Evolutionary conservation across 192 early-diverging fungal genomes (phyloP).

Genomic region (Linnemannia hyalina): DNA sequence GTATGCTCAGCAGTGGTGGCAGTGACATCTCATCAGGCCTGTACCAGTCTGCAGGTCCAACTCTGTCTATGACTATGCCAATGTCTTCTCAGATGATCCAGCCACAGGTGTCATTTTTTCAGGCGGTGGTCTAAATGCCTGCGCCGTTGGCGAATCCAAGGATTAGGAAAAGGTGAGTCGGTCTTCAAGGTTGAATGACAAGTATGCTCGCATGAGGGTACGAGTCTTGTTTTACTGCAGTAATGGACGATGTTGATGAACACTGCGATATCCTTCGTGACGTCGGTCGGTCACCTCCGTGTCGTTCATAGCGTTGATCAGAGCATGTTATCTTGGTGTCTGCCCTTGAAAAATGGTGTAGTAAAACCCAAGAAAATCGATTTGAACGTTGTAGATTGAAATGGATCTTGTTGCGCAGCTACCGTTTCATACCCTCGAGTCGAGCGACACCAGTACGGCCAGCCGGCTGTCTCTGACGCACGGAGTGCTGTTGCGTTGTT

Average conservation of each 20-base stretch:
- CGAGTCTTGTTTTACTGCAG: neutral
- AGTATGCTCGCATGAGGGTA: slow-evolving; percentile 19
- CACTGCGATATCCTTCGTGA: too few species aligned
- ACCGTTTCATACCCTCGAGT: neutral
- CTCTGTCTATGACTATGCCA: too few species aligned
- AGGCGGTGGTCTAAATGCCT: slow-evolving; percentile 1
- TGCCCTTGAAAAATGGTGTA: too few species aligned
- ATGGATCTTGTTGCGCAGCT: neutral
- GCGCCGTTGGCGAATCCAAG: neutral
- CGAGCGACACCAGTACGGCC: neutral
- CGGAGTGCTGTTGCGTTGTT: neutral
- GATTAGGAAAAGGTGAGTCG: neutral
- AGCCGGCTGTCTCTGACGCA: neutral
- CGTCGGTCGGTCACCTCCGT: too few species aligned
- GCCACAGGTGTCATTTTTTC: too few species aligned
- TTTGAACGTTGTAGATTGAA: neutral
- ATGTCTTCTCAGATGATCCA: too few species aligned
- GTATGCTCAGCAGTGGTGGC: neutral
- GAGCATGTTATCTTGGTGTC: too few species aligned
- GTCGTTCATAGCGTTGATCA: neutral
- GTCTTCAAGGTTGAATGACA: neutral
- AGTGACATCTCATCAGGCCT: neutral
- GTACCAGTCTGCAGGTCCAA: too few species aligned
- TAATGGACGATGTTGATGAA: neutral
- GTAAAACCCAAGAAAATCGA: too few species aligned